Base-by-base conservation (phyloP, 2,329 filamentous ascomycete genomes). In the Ascochyta clinopodiicola region DNA sequence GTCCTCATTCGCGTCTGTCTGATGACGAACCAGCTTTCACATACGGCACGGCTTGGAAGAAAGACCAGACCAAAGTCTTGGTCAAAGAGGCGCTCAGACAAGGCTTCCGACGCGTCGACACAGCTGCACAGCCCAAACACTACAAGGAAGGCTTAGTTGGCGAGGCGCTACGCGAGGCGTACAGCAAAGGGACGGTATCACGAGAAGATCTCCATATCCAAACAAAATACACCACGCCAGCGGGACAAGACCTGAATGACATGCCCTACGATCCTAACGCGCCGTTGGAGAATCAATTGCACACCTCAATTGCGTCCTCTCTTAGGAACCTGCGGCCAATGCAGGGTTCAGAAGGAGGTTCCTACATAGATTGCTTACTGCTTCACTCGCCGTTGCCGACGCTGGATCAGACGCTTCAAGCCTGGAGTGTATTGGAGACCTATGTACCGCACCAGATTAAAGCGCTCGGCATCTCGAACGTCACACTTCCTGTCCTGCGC, bases 1-100 rank as follows among this genome's bases (percentile, higher is more conserved):
- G 21, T 31, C 36, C 38, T 9, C 29, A 35, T 17, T 70, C 69
- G 2, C 63, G 60, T 9, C 34, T 70, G 15, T 36, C 45, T 2
- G 56, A 62, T 42, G 56, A 46, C 2, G 40, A 64, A 27, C 62
- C 63, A 10, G 59, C 76, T 4, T 81, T 85, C 60, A 77, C 95
- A 59, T 95, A 95, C 72, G 91, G 91, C 46, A 94, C 91, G 2
- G 91, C 91, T n/a, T 94, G 91, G 90, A 95, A 95, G 74, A 88
- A 88, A 67, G 85, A 88, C 1, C 77, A 77, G 17, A 92, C 89
- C 0, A 81, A 83, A 19, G 79, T 84, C 50, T 80, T 94, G 2
- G 90, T 95, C 21, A 84, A 88, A 64, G 75, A 82, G 59, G 91
- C 91, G 2, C 70, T 95, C 31, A 80, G 80, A 39, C 78, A 84